Conservation (phyloP, 2,329 filamentous ascomycete genomes). For the Microdochium trichocladiopsis region DNA sequence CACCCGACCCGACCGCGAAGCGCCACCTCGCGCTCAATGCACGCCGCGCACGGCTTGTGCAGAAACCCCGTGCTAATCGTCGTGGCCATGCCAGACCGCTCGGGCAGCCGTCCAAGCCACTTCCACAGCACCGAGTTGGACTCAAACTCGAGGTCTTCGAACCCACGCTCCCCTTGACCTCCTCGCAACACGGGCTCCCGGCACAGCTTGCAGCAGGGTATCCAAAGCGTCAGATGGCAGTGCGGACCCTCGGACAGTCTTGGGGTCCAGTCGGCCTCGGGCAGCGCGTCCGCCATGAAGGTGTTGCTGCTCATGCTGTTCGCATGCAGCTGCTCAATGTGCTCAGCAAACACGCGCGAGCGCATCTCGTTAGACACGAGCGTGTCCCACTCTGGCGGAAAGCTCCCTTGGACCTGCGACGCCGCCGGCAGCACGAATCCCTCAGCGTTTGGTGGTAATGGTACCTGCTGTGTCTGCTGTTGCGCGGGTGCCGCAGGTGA, state of each 20-base stretch:
- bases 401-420: background rate
- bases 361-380: background rate
- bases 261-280: constrained; percentile 1
- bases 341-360: background rate
- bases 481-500: too few relatives aligned
- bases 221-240: constrained; percentile 8
- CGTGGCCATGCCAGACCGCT: constrained; percentile 1
- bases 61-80: constrained; percentile 10
- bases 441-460: background rate
- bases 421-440: background rate
- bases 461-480: too few relatives aligned
- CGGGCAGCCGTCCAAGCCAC: constrained; percentile 2
- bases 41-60: constrained; percentile 9
- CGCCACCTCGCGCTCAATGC: constrained; percentile 8
- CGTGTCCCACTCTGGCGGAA: constrained; percentile 1
- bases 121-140: constrained; percentile 9
- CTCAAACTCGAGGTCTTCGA: constrained; percentile 11
- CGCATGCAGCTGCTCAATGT: background rate
- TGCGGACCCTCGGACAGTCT: constrained; percentile 4
- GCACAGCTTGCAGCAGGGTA: constrained; percentile 13
- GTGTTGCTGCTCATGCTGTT: background rate
- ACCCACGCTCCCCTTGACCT: constrained; percentile 2
- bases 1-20: constrained; percentile 6
- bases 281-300: background rate
- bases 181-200: constrained; percentile 4